Percentiles rank a stretch among this genome's conserved stretches.
Evolutionary conservation across 1,284 basidiomycete genomes (phyloP).

Genomic region (Cystobasidiaceae sp.): DNA sequence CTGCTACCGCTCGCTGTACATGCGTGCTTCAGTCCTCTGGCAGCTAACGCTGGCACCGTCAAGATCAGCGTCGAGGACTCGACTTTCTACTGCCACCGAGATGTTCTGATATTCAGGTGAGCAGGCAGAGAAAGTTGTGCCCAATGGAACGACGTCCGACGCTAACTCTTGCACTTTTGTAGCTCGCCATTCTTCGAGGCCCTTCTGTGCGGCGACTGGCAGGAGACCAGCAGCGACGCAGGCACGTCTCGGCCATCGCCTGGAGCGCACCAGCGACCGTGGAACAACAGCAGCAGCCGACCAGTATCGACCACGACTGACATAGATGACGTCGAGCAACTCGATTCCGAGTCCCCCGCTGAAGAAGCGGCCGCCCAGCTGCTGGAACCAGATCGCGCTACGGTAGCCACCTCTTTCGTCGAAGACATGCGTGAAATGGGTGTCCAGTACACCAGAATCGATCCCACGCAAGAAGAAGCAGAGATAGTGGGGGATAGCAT

Average conservation of each 20-base stretch:
- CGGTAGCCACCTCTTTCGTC: background rate
- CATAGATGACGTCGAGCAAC: constrained; percentile 34
- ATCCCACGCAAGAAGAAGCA: background rate
- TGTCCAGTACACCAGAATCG: background rate
- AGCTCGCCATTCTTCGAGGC: constrained; percentile 83
- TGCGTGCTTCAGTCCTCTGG: constrained; percentile 9
- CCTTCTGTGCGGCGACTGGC: constrained; percentile 59
- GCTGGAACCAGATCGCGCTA: background rate
- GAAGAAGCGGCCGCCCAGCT: constrained; percentile 41
- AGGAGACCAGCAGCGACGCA: constrained; percentile 50
- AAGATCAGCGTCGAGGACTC: constrained; percentile 23
- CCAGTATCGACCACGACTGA: too few relatives aligned
- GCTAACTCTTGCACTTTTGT: constrained; percentile 70
- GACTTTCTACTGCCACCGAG: constrained; percentile 55
- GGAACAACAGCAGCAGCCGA: too few relatives aligned
- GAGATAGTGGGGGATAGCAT: constrained; percentile 27
- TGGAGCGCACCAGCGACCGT: too few relatives aligned
- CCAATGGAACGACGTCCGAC: too few relatives aligned
- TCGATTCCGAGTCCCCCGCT: constrained; percentile 19
- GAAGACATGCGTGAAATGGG: background rate
- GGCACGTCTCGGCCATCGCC: too few relatives aligned
- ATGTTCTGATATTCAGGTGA: too few relatives aligned
- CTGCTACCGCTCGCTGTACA: background rate
- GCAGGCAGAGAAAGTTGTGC: too few relatives aligned
- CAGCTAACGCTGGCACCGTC: constrained; percentile 18